Percentiles rank a stretch among this genome's conserved stretches.
Evolutionary conservation across 2,329 filamentous ascomycete species (phyloP).

Genomic region (Phyllachora maydis): DNA sequence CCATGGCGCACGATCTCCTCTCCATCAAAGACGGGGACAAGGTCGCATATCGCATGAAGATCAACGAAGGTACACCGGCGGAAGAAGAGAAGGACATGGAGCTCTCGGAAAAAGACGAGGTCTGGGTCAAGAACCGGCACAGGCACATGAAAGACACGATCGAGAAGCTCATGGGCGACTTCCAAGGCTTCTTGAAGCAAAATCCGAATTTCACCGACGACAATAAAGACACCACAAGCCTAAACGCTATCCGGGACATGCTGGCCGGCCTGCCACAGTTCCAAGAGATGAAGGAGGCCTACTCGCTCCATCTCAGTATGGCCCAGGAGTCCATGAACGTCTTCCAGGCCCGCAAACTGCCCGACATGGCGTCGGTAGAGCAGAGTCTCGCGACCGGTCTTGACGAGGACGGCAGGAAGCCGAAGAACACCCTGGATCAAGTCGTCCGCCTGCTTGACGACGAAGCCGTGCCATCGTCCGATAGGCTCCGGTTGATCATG

Average conservation of each 20-base stretch:
- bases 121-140: slow-evolving; percentile 91
- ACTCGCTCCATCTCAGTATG: slow-evolving; percentile 89
- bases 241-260: slow-evolving; percentile 95
- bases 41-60: slow-evolving; percentile 59
- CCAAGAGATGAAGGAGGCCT: slow-evolving; percentile 85
- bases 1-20: slow-evolving; percentile 89
- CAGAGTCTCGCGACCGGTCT: slow-evolving; percentile 82
- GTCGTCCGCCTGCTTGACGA: slow-evolving; percentile 80
- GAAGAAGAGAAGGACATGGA: slow-evolving; percentile 80
- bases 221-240: slow-evolving; percentile 45
- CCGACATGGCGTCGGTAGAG: slow-evolving; percentile 73
- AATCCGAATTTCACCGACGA: slow-evolving; percentile 83
- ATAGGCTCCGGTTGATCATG: slow-evolving; percentile 68
- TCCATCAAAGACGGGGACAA: slow-evolving; percentile 79
- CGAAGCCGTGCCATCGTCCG: slow-evolving; percentile 45
- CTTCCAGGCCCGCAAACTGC: slow-evolving; percentile 67
- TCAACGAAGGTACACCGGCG: slow-evolving; percentile 52
- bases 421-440: slow-evolving; percentile 73
- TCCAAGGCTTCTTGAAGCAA: slow-evolving; percentile 74
- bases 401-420: slow-evolving; percentile 80
- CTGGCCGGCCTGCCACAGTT: slow-evolving; percentile 86
- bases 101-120: slow-evolving; percentile 72
- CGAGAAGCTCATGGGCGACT: slow-evolving; percentile 79
- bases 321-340: slow-evolving; percentile 92
- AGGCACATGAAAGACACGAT: slow-evolving; percentile 97